Evolutionary conservation across 306 rosid genomes (phyloP), one percentile per base, ranked within the genome.

Genomic region (Fragaria nilgerrensis): DNA sequence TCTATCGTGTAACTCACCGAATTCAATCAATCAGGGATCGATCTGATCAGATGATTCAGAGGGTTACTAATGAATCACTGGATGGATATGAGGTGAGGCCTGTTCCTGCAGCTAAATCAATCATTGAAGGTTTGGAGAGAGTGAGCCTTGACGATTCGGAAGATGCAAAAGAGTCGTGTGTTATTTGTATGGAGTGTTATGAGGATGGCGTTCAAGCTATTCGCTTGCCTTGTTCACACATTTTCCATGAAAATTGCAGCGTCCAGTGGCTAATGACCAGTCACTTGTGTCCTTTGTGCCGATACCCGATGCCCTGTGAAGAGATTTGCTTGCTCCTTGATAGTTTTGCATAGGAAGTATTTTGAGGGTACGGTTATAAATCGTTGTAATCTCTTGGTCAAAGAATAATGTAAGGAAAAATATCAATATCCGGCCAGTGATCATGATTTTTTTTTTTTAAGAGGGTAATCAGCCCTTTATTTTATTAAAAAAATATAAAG

Each of bases 251-350:
- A 1, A 14, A 32, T 16, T 64, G 69, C 44, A 7, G 22, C 10
- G 44, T 32, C 2, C 4, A 64, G 44, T 64, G 69, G 44, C 69
- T 32, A 7, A 32, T 16, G 44, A 64, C 22, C 22, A 17, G 69
- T 64, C 69, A 34, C 44, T 64, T 14, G 69, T 64, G 45, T 34
- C 69, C 69, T 64, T 64, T 34, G 23, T 64, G 45, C 69, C 44
- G 69, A 64, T 34, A 62, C 41, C 22, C 12, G 9, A 64, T 64
- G 69, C 69, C 69, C 17, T 16, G 13, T 34, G 69, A 62, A 13
- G 10, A 62, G 41, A 62, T 15, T 62, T 13, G 67, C 67, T 25
- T 29, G 39, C 41, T 13, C 7, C 5, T 62, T 62, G n/a, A 62
- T 29, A 53, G 25, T 56, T 27, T 23, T 59, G 34, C 27, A 59